These are phyloP conservation scores for Mediolabrus comicus DNA, from an alignment of 108 stramenopile genomes.

Conservation along the genomic window DNA sequence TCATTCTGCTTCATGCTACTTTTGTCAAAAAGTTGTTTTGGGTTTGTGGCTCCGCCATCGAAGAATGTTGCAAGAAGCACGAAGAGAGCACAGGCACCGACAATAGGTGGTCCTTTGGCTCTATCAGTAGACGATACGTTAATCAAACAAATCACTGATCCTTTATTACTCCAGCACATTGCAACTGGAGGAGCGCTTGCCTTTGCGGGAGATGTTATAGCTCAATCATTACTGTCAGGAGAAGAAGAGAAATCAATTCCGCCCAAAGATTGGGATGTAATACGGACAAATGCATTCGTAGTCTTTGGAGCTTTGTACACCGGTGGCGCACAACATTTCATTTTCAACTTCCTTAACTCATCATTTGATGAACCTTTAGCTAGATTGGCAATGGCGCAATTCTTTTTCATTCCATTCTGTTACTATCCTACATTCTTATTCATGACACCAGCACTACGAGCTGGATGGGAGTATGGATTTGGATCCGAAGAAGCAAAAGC, in stretches of 20 bases:
- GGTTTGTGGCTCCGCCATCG: neutral
- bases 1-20: neutral
- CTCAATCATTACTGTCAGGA: neutral
- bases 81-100: neutral
- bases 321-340: conserved; percentile 6
- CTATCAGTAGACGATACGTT: neutral
- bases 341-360: conserved; percentile 6
- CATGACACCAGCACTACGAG: neutral
- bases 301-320: conserved; percentile 15
- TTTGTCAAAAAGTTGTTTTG: neutral
- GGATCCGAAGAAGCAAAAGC: conserved; percentile 1
- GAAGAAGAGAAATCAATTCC: neutral
- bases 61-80: neutral
- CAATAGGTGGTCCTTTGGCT: no score
- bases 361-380: neutral
- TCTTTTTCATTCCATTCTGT: conserved; percentile 12
- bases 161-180: conserved; percentile 2
- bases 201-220: conserved; percentile 5
- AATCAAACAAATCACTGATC: conserved; percentile 1
- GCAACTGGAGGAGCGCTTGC: conserved; percentile 2
- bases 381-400: neutral
- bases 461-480: conserved; percentile 6
- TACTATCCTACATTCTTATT: conserved; percentile 21
- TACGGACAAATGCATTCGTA: conserved; percentile 7
- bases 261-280: conserved; percentile 5